Base-by-base conservation (phyloP, 2,329 filamentous ascomycete species). In the Talaromyces islandicus region DNA sequence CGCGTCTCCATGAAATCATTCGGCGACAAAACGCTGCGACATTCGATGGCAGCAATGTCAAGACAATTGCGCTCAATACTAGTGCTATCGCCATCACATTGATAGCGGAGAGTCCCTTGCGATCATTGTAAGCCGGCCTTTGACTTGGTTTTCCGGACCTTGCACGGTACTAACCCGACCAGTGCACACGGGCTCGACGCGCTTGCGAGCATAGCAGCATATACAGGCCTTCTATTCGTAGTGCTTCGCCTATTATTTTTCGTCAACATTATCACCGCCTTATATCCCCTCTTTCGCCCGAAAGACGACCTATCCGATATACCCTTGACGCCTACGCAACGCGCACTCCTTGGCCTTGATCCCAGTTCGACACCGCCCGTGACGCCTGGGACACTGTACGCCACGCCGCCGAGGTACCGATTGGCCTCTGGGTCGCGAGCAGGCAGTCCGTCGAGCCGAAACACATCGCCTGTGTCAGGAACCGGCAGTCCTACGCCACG, bases 221-320 rank as follows among this genome's bases (percentile, higher is more conserved):
- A 78, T 60, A 69, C 73, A 21, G 69, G 85, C 60, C 67, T 80
- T 38, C 63, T 75, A 14, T 62, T 84, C 59, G 82, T 89, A 64
- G 60, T 83, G 10, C 65, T 89, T 2, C 86, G 88, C 3, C 65
- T 89, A 54, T 74, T 88, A 68, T 84, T 89, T 2, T 64, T 88
- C 58, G 71, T 87, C 70, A 96, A 96, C 75, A 89, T 96, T 57
- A 71, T 79, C 63, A 68, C 87, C 58, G 89, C 91, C 41, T 78
- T 90, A 60, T 79, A 86, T 52, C 94, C 93, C 2, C 82, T 96
- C 12, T 75, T 91, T 68, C 84, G 87, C 64, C 81, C 83, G 50
- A 82, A 81, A 66, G 94, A 97, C 73, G 84, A 92, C 64, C 83
- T 97, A 64, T 81, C 87, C 73, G 94, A 99, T 73, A 96, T 99